Conservation (phyloP, 148 eudicot species). For the Agrostemma githago region DNA sequence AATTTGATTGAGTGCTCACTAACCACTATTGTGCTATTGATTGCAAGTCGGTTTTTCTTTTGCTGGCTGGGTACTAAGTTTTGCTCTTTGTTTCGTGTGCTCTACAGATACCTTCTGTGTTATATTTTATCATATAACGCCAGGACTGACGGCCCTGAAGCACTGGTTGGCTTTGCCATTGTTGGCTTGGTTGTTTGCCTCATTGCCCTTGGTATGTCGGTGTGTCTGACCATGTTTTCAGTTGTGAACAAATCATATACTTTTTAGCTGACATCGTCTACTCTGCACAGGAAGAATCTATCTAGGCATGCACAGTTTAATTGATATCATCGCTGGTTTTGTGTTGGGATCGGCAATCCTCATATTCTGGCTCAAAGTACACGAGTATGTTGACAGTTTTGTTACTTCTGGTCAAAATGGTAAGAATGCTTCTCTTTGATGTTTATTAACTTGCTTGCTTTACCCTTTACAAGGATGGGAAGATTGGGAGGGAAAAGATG, state of each 20-base stretch:
- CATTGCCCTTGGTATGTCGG: constrained; percentile 84
- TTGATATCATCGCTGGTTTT: constrained; percentile 79
- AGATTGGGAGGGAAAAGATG: neutral
- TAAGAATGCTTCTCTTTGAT: constrained; percentile 27
- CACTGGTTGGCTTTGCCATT: constrained; percentile 39
- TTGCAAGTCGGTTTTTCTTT: neutral
- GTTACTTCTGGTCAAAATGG: constrained; percentile 83
- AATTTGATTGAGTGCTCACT: neutral
- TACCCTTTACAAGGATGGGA: neutral
- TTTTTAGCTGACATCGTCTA: constrained; percentile 23
- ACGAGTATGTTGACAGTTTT: constrained; percentile 64
- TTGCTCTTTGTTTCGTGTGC: constrained; percentile 12
- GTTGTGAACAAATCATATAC: neutral
- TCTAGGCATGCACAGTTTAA: constrained; percentile 96
- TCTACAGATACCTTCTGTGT: constrained; percentile 64
- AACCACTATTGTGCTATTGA: neutral
- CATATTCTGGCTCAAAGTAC: constrained; percentile 67
- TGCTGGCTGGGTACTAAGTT: neutral
- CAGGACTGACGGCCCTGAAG: constrained; percentile 32
- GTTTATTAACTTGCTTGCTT: constrained; percentile 6
- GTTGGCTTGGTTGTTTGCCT: constrained; percentile 69
- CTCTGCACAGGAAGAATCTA: constrained; percentile 78
- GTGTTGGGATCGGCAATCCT: constrained; percentile 61
- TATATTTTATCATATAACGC: constrained; percentile 47
- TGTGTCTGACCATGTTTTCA: constrained; percentile 28